These are phyloP conservation scores for Mucor sp. DNA, from an alignment of 371 early-diverging fungal species.

Conservation along the genomic window DNA sequence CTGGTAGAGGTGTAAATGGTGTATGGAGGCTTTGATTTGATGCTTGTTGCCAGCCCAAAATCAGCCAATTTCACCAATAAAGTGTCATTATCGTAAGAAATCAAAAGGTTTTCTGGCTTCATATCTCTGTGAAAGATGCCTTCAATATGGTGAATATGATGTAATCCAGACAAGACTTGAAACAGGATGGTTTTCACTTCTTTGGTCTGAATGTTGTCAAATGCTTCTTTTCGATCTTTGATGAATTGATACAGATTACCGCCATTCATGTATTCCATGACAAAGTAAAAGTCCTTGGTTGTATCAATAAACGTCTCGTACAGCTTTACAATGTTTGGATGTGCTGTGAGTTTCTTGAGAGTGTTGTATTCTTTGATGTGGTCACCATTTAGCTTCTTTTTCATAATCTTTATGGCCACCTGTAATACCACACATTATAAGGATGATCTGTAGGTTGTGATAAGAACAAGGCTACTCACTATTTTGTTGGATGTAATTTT, in stretches of 20 bases:
- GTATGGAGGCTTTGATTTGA: conserved; percentile 78
- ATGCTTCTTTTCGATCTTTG: conserved; percentile 62
- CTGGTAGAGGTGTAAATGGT: conserved; percentile 96
- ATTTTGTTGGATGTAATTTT: conserved; percentile 69
- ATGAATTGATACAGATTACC: conserved; percentile 90
- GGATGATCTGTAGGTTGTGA: background rate
- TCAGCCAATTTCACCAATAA: conserved; percentile 87
- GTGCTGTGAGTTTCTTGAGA: conserved; percentile 64
- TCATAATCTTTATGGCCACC: conserved; percentile 97
- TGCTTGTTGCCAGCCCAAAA: conserved; percentile 90
- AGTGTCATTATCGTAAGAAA: conserved; percentile 27
- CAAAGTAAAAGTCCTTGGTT: conserved; percentile 80
- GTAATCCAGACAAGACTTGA: conserved; percentile 83
- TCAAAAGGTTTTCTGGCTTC: conserved; percentile 87
- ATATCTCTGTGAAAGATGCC: conserved; percentile 94
- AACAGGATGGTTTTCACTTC: conserved; percentile 31
- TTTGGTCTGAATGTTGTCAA: background rate
- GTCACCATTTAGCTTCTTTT: conserved; percentile 77
- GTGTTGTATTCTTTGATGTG: conserved; percentile 79
- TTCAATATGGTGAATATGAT: conserved; percentile 80
- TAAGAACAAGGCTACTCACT: conserved; percentile 46
- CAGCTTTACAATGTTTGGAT: conserved; percentile 83
- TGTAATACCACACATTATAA: conserved; percentile 17
- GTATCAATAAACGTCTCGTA: conserved; percentile 79
- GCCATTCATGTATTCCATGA: conserved; percentile 92